phyloP scores from a whole-genome alignment of 1,284 basidiomycete species.

The Rhodotorula sp. region DNA sequence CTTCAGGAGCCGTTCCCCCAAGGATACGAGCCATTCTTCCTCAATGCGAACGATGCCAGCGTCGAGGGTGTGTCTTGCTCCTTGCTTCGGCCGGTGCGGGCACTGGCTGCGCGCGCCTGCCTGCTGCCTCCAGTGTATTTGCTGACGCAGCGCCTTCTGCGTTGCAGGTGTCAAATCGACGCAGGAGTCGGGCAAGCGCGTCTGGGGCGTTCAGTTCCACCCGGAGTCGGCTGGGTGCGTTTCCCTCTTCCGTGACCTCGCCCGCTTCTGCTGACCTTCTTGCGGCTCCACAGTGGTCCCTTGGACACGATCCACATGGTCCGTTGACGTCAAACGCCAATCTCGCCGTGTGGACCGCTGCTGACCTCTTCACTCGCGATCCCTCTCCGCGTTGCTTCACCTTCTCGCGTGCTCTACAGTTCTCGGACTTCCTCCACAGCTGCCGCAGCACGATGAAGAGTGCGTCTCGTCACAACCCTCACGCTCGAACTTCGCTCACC shows the following conservation, averaged over 20 bases:
- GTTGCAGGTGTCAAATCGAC: slow-evolving; percentile 98
- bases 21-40: slow-evolving; percentile 96
- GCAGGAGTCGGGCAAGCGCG: slow-evolving; percentile 74
- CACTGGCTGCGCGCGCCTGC: not conserved
- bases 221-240: slow-evolving; percentile 66
- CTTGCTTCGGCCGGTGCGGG: not conserved
- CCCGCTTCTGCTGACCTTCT: not conserved
- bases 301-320: slow-evolving; percentile 30
- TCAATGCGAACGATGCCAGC: slow-evolving; percentile 77
- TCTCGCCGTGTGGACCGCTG: slow-evolving; percentile 1
- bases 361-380: not conserved
- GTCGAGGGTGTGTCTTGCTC: slow-evolving; percentile 16
- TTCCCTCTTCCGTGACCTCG: not conserved
- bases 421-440: slow-evolving; percentile 18
- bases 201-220: slow-evolving; percentile 98
- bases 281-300: slow-evolving; percentile 1
- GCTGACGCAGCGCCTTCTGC: slow-evolving; percentile 63
- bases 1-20: slow-evolving; percentile 88
- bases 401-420: not conserved
- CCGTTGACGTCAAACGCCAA: not conserved
- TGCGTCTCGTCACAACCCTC: not conserved
- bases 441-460: slow-evolving; percentile 23
- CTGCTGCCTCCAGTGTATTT: not conserved
- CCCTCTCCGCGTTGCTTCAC: not conserved
- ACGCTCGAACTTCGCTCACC: not conserved